phyloP scores from a whole-genome alignment of 352 stramenopile genomes.

The Phytopythium montanum region DNA sequence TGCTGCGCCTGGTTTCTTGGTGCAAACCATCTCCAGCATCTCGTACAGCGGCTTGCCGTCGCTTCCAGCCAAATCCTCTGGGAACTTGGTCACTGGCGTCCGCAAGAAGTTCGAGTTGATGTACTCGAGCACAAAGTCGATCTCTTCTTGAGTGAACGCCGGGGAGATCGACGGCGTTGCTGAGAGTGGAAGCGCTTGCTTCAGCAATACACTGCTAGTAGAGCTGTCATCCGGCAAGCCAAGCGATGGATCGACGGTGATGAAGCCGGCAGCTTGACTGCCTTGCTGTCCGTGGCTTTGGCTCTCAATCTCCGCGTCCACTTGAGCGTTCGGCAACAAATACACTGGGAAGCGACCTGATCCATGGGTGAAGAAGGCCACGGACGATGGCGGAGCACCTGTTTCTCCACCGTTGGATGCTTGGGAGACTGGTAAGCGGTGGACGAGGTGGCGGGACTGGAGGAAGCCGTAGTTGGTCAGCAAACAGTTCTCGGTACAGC shows the following conservation, averaged over 20 bases:
- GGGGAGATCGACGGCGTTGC: not conserved
- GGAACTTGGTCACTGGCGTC: constrained; percentile 63
- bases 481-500: constrained; percentile 90
- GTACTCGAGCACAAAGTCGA: constrained; percentile 77
- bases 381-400: not conserved
- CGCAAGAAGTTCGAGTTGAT: constrained; percentile 83
- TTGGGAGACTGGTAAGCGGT: not conserved
- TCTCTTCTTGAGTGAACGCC: constrained; percentile 37
- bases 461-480: constrained; percentile 91
- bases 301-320: constrained; percentile 36
- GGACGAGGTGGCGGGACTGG: constrained; percentile 8
- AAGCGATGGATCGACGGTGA: constrained; percentile 39
- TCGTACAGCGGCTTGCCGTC: constrained; percentile 85
- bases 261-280: constrained; percentile 24
- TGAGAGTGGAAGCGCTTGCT: not conserved
- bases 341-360: constrained; percentile 60
- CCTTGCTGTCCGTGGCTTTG: constrained; percentile 13
- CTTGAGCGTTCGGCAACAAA: constrained; percentile 42
- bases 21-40: constrained; percentile 87
- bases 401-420: too few species aligned
- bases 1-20: constrained; percentile 70
- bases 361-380: constrained; percentile 44
- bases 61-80: constrained; percentile 69
- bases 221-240: constrained; percentile 13
- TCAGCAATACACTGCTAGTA: not conserved